A percentile compares a stretch with the other conserved stretches of the same genome.
Conservation (phyloP, 805 yeast species). For the Saturnispora diversa region DNA sequence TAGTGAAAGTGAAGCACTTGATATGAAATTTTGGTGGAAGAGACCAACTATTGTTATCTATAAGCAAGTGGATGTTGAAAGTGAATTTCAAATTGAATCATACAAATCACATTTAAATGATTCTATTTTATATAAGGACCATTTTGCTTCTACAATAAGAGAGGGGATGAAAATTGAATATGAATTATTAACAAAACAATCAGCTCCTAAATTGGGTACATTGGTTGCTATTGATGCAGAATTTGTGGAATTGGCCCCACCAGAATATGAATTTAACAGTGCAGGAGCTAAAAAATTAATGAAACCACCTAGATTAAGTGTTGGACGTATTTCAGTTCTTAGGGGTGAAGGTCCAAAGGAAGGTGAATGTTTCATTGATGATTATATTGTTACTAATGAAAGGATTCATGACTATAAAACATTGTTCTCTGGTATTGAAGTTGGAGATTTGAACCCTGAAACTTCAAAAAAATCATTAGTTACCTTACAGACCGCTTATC, state of each 20-base stretch:
- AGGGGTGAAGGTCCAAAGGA: slow-evolving; percentile 61
- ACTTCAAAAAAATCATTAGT: slow-evolving; percentile 64
- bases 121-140: slow-evolving; percentile 63
- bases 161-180: slow-evolving; percentile 55
- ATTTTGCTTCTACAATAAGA: slow-evolving; percentile 60
- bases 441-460: slow-evolving; percentile 76
- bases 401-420: slow-evolving; percentile 81
- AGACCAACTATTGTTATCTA: slow-evolving; percentile 68
- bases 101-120: slow-evolving; percentile 51
- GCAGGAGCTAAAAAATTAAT: slow-evolving; percentile 64
- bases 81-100: slow-evolving; percentile 39
- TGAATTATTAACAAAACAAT: slow-evolving; percentile 54
- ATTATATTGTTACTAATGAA: slow-evolving; percentile 69
- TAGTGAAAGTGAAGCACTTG: slow-evolving; percentile 68
- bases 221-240: slow-evolving; percentile 95
- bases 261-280: slow-evolving; percentile 66
- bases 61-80: slow-evolving; percentile 38
- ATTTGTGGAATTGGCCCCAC: slow-evolving; percentile 76
- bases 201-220: slow-evolving; percentile 68
- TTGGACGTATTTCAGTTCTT: slow-evolving; percentile 85
- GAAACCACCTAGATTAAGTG: slow-evolving; percentile 64
- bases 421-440: slow-evolving; percentile 85
- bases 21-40: slow-evolving; percentile 72
- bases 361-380: slow-evolving; percentile 85
- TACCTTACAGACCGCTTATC: slow-evolving; percentile 71